These are phyloP conservation scores for Leccinum rimulosum DNA, from an alignment of 768 basidiomycete species.

Conservation along the genomic window DNA sequence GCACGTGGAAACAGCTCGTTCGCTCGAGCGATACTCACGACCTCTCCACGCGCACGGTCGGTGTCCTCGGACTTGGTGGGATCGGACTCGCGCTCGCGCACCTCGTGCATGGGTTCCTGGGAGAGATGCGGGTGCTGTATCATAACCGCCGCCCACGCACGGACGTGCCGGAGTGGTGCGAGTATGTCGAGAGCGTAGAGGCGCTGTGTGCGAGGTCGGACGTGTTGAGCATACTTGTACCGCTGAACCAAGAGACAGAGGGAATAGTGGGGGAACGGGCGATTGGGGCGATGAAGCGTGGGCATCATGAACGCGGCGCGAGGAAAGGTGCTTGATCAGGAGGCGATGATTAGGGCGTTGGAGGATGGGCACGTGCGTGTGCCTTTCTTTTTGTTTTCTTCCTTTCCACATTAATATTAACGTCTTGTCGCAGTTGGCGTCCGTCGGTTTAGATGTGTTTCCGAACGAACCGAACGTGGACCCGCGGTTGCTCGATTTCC, in stretches of 20 bases:
- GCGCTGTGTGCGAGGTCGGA: slow-evolving; percentile 70
- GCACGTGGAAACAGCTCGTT: too few relatives aligned
- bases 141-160: too few relatives aligned
- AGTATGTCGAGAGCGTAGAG: slow-evolving; percentile 68
- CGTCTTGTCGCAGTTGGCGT: too few relatives aligned
- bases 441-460: too few relatives aligned
- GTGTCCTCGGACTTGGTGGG: too few relatives aligned
- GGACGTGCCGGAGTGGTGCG: slow-evolving; percentile 46
- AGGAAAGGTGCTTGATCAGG: slow-evolving; percentile 86
- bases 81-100: too few relatives aligned
- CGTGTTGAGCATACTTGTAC: slow-evolving; percentile 84
- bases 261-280: slow-evolving; percentile 70
- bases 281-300: slow-evolving; percentile 75
- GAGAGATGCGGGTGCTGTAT: too few relatives aligned
- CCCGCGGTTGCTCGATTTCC: too few relatives aligned
- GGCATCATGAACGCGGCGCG: slow-evolving; percentile 83
- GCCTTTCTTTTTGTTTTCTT: not conserved
- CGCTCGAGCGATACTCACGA: too few relatives aligned
- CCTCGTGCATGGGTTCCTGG: too few relatives aligned
- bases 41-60: too few relatives aligned
- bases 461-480: too few relatives aligned
- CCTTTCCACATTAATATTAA: not conserved
- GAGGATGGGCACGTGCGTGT: slow-evolving; percentile 81
- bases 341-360: slow-evolving; percentile 79
- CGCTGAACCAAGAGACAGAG: slow-evolving; percentile 71